Evolutionary conservation across 2,329 filamentous ascomycete species (phyloP).

Genomic region (Fusarium albosuccineum): DNA sequence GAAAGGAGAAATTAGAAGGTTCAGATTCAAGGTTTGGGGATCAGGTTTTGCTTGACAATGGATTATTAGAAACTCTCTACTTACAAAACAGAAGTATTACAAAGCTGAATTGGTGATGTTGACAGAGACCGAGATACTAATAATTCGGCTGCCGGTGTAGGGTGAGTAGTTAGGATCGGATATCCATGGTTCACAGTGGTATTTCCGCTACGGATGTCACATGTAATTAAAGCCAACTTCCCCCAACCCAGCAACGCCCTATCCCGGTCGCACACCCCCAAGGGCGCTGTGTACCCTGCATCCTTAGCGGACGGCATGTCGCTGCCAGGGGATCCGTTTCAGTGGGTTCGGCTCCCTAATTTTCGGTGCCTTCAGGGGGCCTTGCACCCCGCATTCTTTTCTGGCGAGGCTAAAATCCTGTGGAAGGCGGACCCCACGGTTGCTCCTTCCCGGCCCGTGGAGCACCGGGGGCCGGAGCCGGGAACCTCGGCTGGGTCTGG

Average conservation of each 20-base stretch:
- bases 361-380: constrained; percentile 3
- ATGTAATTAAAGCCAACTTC: neutral
- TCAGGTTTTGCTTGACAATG: neutral
- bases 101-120: neutral
- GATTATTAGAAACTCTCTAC: no score
- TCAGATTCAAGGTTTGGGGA: neutral
- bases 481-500: neutral
- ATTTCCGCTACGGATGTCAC: neutral
- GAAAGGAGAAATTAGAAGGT: no score
- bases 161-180: neutral
- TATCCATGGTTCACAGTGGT: neutral
- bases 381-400: constrained; percentile 12
- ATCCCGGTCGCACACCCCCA: neutral
- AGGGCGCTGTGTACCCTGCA: neutral
- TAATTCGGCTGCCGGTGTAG: no score
- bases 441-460: constrained; percentile 12
- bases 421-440: neutral
- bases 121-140: neutral
- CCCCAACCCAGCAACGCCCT: constrained; percentile 1
- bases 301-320: constrained; percentile 5
- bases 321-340: neutral
- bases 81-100: no score
- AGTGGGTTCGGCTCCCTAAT: neutral
- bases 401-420: neutral
- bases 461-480: neutral